These are phyloP conservation scores for Talaromyces albobiverticillius DNA, from an alignment of 2,329 filamentous ascomycete species.

Conservation along the genomic window DNA sequence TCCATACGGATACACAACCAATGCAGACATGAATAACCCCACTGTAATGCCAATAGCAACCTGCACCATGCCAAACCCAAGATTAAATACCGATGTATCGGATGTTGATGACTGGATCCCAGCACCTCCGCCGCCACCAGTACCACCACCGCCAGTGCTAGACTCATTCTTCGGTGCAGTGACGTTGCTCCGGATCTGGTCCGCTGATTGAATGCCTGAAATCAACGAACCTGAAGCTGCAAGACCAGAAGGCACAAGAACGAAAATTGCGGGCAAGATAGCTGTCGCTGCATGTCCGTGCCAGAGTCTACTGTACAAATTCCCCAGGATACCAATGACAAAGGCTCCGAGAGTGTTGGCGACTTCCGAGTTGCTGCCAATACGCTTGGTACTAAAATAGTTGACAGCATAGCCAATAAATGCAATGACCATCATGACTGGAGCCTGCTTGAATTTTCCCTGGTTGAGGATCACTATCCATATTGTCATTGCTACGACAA, in stretches of 20 bases:
- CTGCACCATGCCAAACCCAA: conserved; percentile 45
- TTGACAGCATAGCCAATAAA: conserved; percentile 72
- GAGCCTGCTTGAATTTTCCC: conserved; percentile 72
- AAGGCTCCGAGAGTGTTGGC: conserved; percentile 74
- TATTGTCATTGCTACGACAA: conserved; percentile 69
- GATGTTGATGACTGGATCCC: background rate
- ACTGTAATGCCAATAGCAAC: conserved; percentile 54
- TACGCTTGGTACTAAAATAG: conserved; percentile 66
- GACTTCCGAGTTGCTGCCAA: conserved; percentile 69
- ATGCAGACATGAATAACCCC: conserved; percentile 50
- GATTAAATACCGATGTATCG: conserved; percentile 16
- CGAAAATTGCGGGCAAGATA: conserved; percentile 81
- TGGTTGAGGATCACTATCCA: conserved; percentile 77
- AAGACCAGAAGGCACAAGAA: conserved; percentile 59
- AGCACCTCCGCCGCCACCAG: background rate
- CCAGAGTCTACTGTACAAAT: conserved; percentile 67
- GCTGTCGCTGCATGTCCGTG: conserved; percentile 79
- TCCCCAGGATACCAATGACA: conserved; percentile 71
- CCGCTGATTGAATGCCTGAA: conserved; percentile 52
- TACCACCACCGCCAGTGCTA: conserved; percentile 1
- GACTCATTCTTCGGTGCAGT: conserved; percentile 12
- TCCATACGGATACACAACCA: conserved; percentile 50
- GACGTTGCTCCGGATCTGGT: conserved; percentile 46
- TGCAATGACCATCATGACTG: conserved; percentile 71
- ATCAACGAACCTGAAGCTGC: conserved; percentile 56